Evolutionary conservation across 225 moss, liverwort and hornwort species (phyloP), one percentile per base, ranked within the genome.

Genomic region (Polytrichum formosum): DNA sequence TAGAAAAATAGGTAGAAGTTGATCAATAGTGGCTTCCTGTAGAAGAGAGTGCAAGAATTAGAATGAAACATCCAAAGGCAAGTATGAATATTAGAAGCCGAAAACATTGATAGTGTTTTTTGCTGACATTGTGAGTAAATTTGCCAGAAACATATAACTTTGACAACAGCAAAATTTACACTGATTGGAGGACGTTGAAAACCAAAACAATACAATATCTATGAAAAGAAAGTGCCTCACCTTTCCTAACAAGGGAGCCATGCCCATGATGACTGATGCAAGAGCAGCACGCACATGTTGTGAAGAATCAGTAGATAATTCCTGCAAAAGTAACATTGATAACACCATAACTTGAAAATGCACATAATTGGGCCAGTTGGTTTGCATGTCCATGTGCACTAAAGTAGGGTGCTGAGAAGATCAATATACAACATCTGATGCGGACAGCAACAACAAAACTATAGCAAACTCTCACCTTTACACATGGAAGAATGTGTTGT

Each of bases 251-350:
- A 96, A 83, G 18, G 96, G 96, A 60, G 96, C 96, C 96, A 96
- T 96, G 73, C 96, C 96, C 96, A 96, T 91, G 53, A 96, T 96
- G 54, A 96, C 96, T 21, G 96, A 93, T 71, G 96, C 96, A 66
- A 96, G 83, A 27, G 96, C 96, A 73, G 96, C 93, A 72, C 96
- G 96, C 53, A 96, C 96, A 74, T 96, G 96, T 78, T 96, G 96
- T 46, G 96, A 96, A 46, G 96, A 91, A 89, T 96, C 96, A 66
- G 91, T 88, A 62, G 96, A 91, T 67, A 96, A 87, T 55, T 96
- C 96, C 92, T 92, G 81, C 55, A 68, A 71, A 31, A 74, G 72
- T 65, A 10, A 55, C 37, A 72, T 46, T 46, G 46, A 46, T 13
- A 46, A 46, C 16, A 46, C 16, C 46, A 46, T 46, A 16, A 46